These are phyloP conservation scores for Leccinum ochraceum DNA, from an alignment of 768 basidiomycete species.

Conservation along the genomic window DNA sequence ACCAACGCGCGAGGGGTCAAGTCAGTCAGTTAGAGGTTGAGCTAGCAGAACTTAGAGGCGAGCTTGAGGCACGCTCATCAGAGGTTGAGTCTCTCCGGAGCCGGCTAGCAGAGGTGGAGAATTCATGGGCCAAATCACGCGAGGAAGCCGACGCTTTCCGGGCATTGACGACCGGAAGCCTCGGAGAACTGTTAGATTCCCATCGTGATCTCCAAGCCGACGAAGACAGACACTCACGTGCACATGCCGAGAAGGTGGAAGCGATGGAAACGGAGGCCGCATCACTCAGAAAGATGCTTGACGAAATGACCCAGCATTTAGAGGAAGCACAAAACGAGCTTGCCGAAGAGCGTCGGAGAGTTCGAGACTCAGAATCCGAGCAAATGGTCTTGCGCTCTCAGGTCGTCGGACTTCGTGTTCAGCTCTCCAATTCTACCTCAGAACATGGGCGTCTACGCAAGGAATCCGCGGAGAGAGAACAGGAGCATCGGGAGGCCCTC, in stretches of 20 bases:
- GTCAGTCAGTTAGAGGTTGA: slow-evolving; percentile 73
- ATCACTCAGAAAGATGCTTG: slow-evolving; percentile 77
- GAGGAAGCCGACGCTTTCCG: slow-evolving; percentile 92
- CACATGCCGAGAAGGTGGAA: slow-evolving; percentile 79
- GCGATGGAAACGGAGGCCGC: slow-evolving; percentile 77
- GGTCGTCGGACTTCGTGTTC: slow-evolving; percentile 68
- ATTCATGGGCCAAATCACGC: slow-evolving; percentile 87
- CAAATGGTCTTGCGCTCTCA: slow-evolving; percentile 69
- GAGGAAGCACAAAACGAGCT: slow-evolving; percentile 71
- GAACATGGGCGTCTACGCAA: slow-evolving; percentile 72
- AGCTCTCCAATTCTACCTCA: slow-evolving; percentile 65
- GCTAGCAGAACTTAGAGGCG: slow-evolving; percentile 74
- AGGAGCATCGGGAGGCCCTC: slow-evolving; percentile 58
- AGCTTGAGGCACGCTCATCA: slow-evolving; percentile 71
- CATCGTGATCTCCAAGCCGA: slow-evolving; percentile 85
- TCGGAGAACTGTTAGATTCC: slow-evolving; percentile 85
- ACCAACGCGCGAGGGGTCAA: slow-evolving; percentile 69
- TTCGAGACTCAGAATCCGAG: slow-evolving; percentile 65
- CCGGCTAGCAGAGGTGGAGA: slow-evolving; percentile 79
- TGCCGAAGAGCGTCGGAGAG: slow-evolving; percentile 63
- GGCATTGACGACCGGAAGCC: slow-evolving; percentile 79
- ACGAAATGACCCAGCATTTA: slow-evolving; percentile 69
- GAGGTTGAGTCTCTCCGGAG: slow-evolving; percentile 72
- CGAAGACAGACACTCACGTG: slow-evolving; percentile 73
- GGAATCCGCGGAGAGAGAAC: slow-evolving; percentile 67